Evolutionary conservation across 1,284 basidiomycete species (phyloP), one percentile per base, ranked within the genome.

Genomic region (Moniliella sp.): DNA sequence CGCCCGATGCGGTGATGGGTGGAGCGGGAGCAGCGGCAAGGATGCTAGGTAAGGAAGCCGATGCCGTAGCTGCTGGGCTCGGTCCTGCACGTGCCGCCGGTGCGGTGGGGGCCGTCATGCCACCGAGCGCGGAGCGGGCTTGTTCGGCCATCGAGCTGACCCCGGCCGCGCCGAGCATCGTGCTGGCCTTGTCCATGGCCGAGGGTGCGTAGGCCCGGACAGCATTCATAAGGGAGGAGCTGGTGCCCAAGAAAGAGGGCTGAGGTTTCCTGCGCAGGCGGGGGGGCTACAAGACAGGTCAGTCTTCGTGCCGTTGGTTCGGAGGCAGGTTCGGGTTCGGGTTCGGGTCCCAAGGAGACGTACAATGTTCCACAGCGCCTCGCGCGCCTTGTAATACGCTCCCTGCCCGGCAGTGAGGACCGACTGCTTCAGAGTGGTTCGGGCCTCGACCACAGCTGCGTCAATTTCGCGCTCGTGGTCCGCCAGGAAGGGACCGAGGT

Each of bases 401-500:
- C 13, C 17, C 4, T 18, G 13, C 12, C 25, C 11, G 23, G 33
- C 19, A 14, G 19, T 31, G 11, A 28, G 15, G 12, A 13, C 28
- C n/a, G 33, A 15, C 7, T 27, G 18, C 9, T 15, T 30, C n/a
- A 17, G 27, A 7, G 67, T 12, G 3, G 16, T 19, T 31, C 51
- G 57, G n/a, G 37, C 45, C 9, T 47, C 33, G 2, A 72, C 71
- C 30, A 82, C 66, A 1, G 71, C 65, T n/a, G 68, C 67, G 57
- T 84, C 81, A 56, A 86, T 84, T 49, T 78, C 71, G 4, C 64
- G 50, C 62, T 84, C 80, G 55, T 84, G 76, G 7, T 66, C 57
- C 37, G 68, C 67, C 48, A 86, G 71, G 65, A 81, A 76, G 0
- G 81, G 81, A 31, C 73, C 70, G 9, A 86, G 70, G 43, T 80